phyloP scores from a whole-genome alignment of 1,284 basidiomycete genomes.

The Ustilago curta region DNA sequence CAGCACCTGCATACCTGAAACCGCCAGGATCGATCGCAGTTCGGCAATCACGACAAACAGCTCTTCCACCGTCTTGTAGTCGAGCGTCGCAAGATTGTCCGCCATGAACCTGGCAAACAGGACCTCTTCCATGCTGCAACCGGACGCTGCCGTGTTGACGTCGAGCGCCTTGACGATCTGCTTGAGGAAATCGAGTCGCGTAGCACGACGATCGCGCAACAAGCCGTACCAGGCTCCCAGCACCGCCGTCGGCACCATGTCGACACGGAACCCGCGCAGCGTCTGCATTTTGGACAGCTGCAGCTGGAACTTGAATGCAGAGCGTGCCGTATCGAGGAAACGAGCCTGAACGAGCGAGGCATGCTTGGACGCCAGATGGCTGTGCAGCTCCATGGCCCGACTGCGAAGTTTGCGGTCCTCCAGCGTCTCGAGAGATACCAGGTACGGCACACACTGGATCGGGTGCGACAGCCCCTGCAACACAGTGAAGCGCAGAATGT shows the following conservation, averaged over 20 bases:
- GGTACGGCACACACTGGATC: slow-evolving; percentile 88
- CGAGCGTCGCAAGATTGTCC: slow-evolving; percentile 89
- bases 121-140: slow-evolving; percentile 44
- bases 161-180: slow-evolving; percentile 84
- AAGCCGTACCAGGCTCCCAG: slow-evolving; percentile 90
- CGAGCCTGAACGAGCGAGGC: slow-evolving; percentile 87
- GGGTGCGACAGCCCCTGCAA: slow-evolving; percentile 96
- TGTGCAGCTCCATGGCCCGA: slow-evolving; percentile 83
- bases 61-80: slow-evolving; percentile 95
- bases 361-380: slow-evolving; percentile 87
- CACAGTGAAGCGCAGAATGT: slow-evolving; percentile 90
- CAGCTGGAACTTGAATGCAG: slow-evolving; percentile 84
- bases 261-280: slow-evolving; percentile 37
- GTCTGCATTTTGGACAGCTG: slow-evolving; percentile 13
- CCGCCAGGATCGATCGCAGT: slow-evolving; percentile 83
- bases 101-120: slow-evolving; percentile 89
- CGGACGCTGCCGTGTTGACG: slow-evolving; percentile 73
- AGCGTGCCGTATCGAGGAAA: slow-evolving; percentile 81
- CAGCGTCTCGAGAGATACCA: slow-evolving; percentile 92
- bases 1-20: slow-evolving; percentile 81
- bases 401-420: slow-evolving; percentile 75
- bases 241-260: slow-evolving; percentile 25
- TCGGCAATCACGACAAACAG: slow-evolving; percentile 84
- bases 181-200: slow-evolving; percentile 86
- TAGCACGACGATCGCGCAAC: slow-evolving; percentile 85